A percentile compares a stretch with the other conserved stretches of the same genome.
Conservation (phyloP, 2,329 filamentous ascomycete genomes). For the Diatrype stigma region DNA sequence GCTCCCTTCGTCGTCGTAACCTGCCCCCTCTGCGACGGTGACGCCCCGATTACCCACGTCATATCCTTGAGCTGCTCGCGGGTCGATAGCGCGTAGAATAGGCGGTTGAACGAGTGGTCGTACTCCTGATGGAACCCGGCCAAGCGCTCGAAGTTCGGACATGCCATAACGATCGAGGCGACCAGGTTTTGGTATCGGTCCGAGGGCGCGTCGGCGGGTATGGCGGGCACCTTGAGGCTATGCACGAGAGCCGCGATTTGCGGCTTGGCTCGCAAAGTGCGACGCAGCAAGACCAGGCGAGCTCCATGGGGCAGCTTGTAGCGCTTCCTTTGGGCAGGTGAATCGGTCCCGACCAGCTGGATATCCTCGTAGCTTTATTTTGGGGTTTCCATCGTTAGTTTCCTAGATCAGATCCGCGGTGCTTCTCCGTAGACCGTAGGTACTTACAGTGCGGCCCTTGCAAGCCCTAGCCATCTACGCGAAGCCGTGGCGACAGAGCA, state of each 20-base stretch:
- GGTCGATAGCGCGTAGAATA: conserved; percentile 57
- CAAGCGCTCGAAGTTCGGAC: conserved; percentile 59
- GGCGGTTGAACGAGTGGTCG: conserved; percentile 50
- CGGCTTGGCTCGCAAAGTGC: conserved; percentile 51
- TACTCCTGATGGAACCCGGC: conserved; percentile 51
- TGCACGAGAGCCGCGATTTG: conserved; percentile 53
- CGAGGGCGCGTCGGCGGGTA: conserved; percentile 34
- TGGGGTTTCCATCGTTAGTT: not conserved
- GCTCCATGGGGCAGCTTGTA: conserved; percentile 50
- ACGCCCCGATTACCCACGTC: conserved; percentile 52
- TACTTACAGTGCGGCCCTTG: conserved; percentile 47
- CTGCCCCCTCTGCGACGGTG: conserved; percentile 32
- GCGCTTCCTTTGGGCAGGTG: conserved; percentile 50
- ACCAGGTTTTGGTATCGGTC: conserved; percentile 55
- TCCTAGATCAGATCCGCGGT: not conserved
- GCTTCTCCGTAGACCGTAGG: conserved; percentile 2
- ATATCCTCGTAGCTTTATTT: conserved; percentile 58
- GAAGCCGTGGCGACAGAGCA: conserved; percentile 47
- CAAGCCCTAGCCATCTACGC: conserved; percentile 48
- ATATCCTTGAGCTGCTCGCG: conserved; percentile 52
- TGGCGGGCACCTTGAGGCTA: conserved; percentile 51
- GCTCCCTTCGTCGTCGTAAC: conserved; percentile 25
- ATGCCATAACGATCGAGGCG: conserved; percentile 60
- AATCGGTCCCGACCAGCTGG: conserved; percentile 55
- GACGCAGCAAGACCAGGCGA: conserved; percentile 52